Base-by-base conservation (phyloP, 2,329 filamentous ascomycete species). In the Neonectria punicea region DNA sequence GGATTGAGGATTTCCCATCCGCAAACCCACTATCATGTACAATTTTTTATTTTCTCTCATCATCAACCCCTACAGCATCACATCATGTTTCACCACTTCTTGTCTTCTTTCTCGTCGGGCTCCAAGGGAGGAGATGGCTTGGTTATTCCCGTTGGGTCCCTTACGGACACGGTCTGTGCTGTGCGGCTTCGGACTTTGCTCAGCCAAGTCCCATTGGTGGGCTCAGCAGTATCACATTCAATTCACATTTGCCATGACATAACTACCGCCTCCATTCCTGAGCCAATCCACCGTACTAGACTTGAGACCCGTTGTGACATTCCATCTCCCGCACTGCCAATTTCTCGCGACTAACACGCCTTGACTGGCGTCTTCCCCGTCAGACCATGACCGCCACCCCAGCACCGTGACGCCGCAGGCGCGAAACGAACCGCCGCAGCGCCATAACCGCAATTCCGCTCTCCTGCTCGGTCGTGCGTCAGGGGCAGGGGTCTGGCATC, bases 131-230 rank as follows among this genome's bases (percentile, higher is more conserved):
- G 58, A 61, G 47, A 25, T 30, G 50, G 50, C 70, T 65, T 70
- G 59, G 62, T 49, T 69, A 44, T 71, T 63, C 59, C 60, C 50
- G 59, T 63, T 41, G 66, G 58, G 71, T 66, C 49, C 36, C 47
- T 56, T 46, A 63, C 28, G 60, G 61, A 25, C 25, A 55, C 55
- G 34, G 53, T 44, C 56, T 67, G 67, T 69, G 63, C 65, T 68
- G 58, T 62, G 65, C 55, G 65, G 57, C 36, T 34, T 54, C 46
- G 46, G 34, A 18, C 18, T 50, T 64, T 10, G 43, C 47, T 49
- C 30, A 20, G 22, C 34, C 47, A 43, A 50, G 39, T 47, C 55
- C 44, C 50, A 58, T 54, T 59, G 49, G 61, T 14, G 22, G 61
- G 20, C 61, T 53, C 14, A n/a, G 57, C 25, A 58, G 25, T 50